Evolutionary conservation across 495 filamentous ascomycete species (phyloP).

Genomic region (Pseudotulostoma volvatum): DNA sequence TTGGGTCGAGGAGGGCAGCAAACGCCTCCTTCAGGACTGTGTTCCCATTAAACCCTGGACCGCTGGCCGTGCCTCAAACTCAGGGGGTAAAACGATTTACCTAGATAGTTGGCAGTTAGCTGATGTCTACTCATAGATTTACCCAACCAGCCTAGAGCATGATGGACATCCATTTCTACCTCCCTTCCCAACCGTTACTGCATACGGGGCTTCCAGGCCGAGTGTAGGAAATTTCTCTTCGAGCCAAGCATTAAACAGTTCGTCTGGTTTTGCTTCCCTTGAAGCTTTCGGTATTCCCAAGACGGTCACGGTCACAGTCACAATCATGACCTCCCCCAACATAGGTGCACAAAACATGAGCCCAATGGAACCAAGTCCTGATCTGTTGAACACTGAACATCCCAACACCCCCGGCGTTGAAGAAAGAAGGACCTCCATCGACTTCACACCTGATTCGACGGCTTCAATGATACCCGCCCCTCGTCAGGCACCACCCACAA

Average conservation of each 20-base stretch:
- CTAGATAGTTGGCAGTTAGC: background rate
- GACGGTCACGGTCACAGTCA: conserved; percentile 9
- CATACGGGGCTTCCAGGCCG: background rate
- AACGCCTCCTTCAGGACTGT: conserved; percentile 1
- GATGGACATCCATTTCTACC: conserved; percentile 24
- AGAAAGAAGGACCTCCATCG: too few relatives aligned
- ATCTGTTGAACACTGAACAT: too few relatives aligned
- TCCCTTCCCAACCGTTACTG: conserved; percentile 17
- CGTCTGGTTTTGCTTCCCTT: background rate
- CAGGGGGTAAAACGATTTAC: conserved; percentile 4
- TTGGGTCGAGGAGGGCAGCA: background rate
- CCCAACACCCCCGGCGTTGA: too few relatives aligned
- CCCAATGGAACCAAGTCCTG: background rate
- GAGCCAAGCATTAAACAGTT: background rate
- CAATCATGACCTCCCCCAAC: conserved; percentile 1
- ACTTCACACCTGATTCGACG: conserved; percentile 2
- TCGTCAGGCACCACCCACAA: conserved; percentile 2
- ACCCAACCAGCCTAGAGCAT: conserved; percentile 23
- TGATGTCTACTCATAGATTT: conserved; percentile 11
- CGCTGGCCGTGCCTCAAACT: background rate
- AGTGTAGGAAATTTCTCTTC: background rate
- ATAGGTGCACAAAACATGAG: background rate
- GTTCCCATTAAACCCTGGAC: conserved; percentile 1
- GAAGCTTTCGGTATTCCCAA: background rate
- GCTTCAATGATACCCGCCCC: conserved; percentile 1